Evolutionary conservation across 2,329 filamentous ascomycete species (phyloP).

Genomic region (Diplocarpon mali): DNA sequence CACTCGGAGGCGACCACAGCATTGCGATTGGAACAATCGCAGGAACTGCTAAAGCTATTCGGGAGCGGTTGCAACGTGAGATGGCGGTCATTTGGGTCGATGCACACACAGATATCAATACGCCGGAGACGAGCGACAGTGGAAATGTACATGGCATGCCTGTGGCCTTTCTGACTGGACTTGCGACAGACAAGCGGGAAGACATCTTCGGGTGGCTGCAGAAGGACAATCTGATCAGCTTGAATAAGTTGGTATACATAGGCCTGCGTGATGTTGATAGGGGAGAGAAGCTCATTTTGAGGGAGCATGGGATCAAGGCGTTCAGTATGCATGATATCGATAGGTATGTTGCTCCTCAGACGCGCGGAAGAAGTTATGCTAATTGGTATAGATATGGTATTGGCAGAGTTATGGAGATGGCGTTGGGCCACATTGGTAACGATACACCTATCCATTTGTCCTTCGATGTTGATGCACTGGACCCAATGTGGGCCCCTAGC

Average conservation of each 20-base stretch:
- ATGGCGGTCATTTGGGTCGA: constrained; percentile 98
- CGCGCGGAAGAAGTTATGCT: too few relatives aligned
- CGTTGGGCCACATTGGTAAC: constrained; percentile 84
- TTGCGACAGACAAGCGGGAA: constrained; percentile 64
- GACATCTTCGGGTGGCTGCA: constrained; percentile 86
- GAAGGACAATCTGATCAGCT: constrained; percentile 56
- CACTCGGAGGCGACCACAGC: constrained; percentile 89
- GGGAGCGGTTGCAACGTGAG: constrained; percentile 71
- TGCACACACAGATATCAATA: constrained; percentile 96
- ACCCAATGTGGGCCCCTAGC: constrained; percentile 91
- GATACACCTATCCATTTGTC: constrained; percentile 96
- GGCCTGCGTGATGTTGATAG: constrained; percentile 84
- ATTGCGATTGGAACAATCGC: constrained; percentile 92
- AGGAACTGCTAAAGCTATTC: constrained; percentile 74
- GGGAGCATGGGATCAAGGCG: constrained; percentile 82
- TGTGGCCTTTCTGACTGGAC: constrained; percentile 77
- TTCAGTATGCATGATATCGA: constrained; percentile 99
- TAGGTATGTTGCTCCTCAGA: constrained; percentile 39
- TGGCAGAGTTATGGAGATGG: constrained; percentile 94
- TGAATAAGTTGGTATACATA: constrained; percentile 91
- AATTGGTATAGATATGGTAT: constrained; percentile 62
- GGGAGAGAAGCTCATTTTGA: constrained; percentile 87
- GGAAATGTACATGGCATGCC: constrained; percentile 99
- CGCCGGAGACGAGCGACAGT: constrained; percentile 76
- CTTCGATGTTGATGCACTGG: constrained; percentile 92